Conservation (phyloP, 139 green algal species). For the Pseudopediastrum boryanum region DNA sequence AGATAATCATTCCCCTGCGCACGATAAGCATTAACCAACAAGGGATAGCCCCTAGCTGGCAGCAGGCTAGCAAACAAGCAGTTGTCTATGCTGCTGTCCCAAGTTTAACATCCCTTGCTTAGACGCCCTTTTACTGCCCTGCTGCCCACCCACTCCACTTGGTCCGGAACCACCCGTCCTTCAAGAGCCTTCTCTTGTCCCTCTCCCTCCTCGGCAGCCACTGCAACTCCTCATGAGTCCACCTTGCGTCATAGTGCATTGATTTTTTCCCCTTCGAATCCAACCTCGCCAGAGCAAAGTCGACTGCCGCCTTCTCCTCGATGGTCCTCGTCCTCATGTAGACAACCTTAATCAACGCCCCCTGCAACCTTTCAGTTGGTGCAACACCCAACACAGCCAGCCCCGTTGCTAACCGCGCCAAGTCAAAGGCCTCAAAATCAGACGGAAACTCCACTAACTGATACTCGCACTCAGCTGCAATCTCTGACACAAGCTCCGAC, state of each 20-base stretch:
- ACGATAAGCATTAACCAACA: no score
- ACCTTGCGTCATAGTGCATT: conserved; percentile 59
- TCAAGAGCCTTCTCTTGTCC: conserved; percentile 65
- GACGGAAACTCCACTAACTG: conserved; percentile 49
- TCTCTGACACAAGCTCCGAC: background rate
- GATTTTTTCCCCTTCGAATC: conserved; percentile 39
- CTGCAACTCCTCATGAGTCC: conserved; percentile 44
- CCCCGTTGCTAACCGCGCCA: conserved; percentile 47
- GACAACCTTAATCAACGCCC: conserved; percentile 30
- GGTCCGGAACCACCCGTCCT: conserved; percentile 50
- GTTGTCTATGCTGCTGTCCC: no score
- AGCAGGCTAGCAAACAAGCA: no score
- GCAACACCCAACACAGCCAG: conserved; percentile 45
- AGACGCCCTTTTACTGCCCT: no score
- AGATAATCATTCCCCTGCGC: no score
- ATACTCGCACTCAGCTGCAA: conserved; percentile 21
- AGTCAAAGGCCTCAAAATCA: conserved; percentile 51
- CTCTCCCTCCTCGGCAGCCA: conserved; percentile 48
- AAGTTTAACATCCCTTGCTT: no score
- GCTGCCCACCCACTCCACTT: conserved; percentile 55
- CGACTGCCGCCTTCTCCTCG: conserved; percentile 57
- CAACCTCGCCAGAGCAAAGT: conserved; percentile 61
- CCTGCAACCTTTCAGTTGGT: conserved; percentile 11
- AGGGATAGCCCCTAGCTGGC: no score
- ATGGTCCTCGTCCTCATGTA: conserved; percentile 44